Conservation (phyloP, 345 rosid genomes). For the Lenwebbia sp. region DNA sequence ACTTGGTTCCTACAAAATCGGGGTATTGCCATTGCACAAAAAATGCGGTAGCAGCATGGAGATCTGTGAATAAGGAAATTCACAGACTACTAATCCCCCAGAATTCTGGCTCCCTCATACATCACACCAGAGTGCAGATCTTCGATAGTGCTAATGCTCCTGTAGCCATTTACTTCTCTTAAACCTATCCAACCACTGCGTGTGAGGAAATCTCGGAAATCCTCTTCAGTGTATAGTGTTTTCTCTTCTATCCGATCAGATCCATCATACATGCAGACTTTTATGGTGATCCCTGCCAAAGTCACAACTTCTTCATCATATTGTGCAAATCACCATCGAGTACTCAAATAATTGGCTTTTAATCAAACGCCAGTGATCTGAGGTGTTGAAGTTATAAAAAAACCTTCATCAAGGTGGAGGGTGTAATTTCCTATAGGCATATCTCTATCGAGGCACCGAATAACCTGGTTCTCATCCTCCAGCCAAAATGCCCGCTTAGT, state of each 20-base stretch:
- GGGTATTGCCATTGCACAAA: not conserved
- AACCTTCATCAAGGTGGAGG: slow-evolving; percentile 91
- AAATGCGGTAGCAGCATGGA: not conserved
- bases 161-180: slow-evolving; percentile 10
- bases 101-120: slow-evolving; percentile 1
- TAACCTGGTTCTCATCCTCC: slow-evolving; percentile 89
- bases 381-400: not conserved
- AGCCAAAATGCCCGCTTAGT: slow-evolving; percentile 92
- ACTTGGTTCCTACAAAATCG: not conserved
- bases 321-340: not conserved
- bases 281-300: slow-evolving; percentile 3
- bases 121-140: slow-evolving; percentile 7
- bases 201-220: not conserved
- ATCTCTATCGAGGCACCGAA: slow-evolving; percentile 78
- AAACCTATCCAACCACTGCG: slow-evolving; percentile 6
- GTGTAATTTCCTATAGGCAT: slow-evolving; percentile 91
- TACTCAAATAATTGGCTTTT: not conserved
- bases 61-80: not conserved
- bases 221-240: not conserved
- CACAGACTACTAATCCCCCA: not conserved
- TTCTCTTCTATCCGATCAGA: not conserved
- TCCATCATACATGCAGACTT: not conserved
- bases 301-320: not conserved
- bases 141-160: slow-evolving; percentile 3
- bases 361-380: not conserved